Conservation (phyloP, 805 yeast genomes). For the Metschnikowia continentalis region DNA sequence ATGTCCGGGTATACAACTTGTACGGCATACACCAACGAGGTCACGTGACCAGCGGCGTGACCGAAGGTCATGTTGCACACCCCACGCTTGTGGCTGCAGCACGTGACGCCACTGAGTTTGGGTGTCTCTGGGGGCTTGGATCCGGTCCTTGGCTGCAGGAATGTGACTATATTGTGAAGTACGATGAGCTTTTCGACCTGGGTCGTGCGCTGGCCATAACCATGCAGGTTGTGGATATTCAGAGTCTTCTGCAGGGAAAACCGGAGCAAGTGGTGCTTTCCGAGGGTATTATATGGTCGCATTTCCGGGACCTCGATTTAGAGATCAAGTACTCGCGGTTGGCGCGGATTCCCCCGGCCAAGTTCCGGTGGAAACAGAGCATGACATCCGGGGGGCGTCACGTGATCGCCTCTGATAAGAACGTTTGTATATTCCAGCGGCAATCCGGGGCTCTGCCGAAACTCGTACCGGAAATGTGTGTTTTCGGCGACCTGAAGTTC, state of each 20-base stretch:
- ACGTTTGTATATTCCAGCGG: constrained; percentile 6
- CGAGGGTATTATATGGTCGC: constrained; percentile 2
- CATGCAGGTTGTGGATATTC: not conserved
- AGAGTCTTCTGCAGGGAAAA: not conserved
- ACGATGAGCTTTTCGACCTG: not conserved
- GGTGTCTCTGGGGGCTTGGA: not conserved
- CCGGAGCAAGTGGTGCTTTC: not conserved
- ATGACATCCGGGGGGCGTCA: constrained; percentile 6
- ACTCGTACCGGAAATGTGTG: constrained; percentile 1
- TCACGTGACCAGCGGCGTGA: not conserved
- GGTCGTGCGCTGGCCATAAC: not conserved
- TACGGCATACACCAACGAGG: constrained; percentile 21
- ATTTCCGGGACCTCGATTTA: constrained; percentile 2
- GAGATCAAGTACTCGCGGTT: constrained; percentile 4
- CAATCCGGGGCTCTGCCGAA: not conserved
- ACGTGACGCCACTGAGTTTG: not conserved
- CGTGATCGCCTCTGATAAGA: constrained; percentile 9
- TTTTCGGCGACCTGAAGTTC: constrained; percentile 6
- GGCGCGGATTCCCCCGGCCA: constrained; percentile 2
- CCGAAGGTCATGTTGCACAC: not conserved
- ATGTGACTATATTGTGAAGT: constrained; percentile 1
- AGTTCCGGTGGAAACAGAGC: constrained; percentile 7
- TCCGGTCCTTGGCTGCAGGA: not conserved
- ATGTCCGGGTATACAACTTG: constrained; percentile 24
- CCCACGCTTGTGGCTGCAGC: not conserved